Evolutionary conservation across 1,139 yeast species (phyloP).

Genomic region (Taphrina confusa): DNA sequence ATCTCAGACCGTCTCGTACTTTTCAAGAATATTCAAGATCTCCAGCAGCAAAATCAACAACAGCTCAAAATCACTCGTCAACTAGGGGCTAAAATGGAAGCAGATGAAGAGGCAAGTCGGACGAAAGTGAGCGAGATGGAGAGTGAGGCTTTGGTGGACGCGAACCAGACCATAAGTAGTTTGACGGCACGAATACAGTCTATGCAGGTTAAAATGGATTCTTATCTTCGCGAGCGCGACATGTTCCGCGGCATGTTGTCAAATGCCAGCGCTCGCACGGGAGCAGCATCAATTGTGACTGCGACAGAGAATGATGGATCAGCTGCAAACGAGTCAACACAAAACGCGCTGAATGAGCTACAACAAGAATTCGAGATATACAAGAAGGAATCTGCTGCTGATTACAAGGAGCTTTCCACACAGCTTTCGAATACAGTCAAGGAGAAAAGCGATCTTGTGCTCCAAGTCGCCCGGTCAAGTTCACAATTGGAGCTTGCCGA

Average conservation of each 20-base stretch:
- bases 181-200: constrained; percentile 64
- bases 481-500: constrained; percentile 53
- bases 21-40: constrained; percentile 65
- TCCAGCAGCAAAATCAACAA: constrained; percentile 73
- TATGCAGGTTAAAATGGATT: constrained; percentile 53
- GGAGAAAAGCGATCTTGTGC: constrained; percentile 56
- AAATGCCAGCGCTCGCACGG: constrained; percentile 45
- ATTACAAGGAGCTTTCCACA: constrained; percentile 50
- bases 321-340: constrained; percentile 40
- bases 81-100: constrained; percentile 69
- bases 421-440: constrained; percentile 49
- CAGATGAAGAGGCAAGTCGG: constrained; percentile 47
- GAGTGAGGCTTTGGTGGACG: constrained; percentile 66
- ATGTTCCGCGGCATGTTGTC: constrained; percentile 55
- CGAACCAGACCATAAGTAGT: constrained; percentile 70
- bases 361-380: constrained; percentile 48
- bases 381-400: constrained; percentile 51
- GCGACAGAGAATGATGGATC: constrained; percentile 40
- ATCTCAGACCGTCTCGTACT: constrained; percentile 73
- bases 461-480: constrained; percentile 53
- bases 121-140: constrained; percentile 53
- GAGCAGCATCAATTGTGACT: constrained; percentile 45
- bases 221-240: constrained; percentile 66
- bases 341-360: constrained; percentile 45
- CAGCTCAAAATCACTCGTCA: constrained; percentile 66